Percentiles rank a stretch among this genome's conserved stretches.
These are phyloP conservation scores for Leccinum sublutescens DNA, from an alignment of 768 basidiomycete genomes.

Conservation along the genomic window DNA sequence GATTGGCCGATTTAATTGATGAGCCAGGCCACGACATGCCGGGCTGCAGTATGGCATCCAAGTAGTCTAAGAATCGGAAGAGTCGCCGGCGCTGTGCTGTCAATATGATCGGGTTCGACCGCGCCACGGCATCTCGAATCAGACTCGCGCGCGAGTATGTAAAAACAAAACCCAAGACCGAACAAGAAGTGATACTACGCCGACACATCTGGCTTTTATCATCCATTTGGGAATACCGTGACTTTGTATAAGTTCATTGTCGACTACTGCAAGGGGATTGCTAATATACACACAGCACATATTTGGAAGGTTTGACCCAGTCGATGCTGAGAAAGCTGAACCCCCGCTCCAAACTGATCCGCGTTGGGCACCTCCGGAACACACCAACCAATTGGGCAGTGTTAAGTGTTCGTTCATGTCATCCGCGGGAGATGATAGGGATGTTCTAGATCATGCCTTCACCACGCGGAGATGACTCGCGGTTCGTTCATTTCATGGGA, in stretches of 20 bases:
- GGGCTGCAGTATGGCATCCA: neutral
- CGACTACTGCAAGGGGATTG: slow-evolving; percentile 8
- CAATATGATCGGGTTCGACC: neutral
- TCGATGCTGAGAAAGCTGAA: slow-evolving; percentile 1
- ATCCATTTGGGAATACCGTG: slow-evolving; percentile 7
- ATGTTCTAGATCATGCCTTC: slow-evolving; percentile 3
- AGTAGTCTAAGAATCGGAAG: slow-evolving; percentile 1
- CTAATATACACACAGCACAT: slow-evolving; percentile 3
- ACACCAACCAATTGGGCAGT: slow-evolving; percentile 1
- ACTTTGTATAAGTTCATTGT: neutral
- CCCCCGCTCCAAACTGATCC: slow-evolving; percentile 7
- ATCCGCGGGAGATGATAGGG: slow-evolving; percentile 5
- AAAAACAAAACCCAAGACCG: neutral
- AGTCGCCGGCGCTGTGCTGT: neutral
- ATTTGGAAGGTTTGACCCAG: slow-evolving; percentile 14
- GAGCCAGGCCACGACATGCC: neutral
- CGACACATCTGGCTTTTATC: neutral
- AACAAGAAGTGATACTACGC: neutral
- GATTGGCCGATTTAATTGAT: neutral
- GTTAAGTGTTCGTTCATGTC: slow-evolving; percentile 1
- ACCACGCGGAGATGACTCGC: slow-evolving; percentile 10
- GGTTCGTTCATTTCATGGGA: neutral
- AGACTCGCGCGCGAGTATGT: neutral
- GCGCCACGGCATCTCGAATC: neutral
- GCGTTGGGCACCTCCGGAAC: slow-evolving; percentile 5